Evolutionary conservation across 192 early-diverging fungal species (phyloP).

Genomic region (Podila clonocystis): DNA sequence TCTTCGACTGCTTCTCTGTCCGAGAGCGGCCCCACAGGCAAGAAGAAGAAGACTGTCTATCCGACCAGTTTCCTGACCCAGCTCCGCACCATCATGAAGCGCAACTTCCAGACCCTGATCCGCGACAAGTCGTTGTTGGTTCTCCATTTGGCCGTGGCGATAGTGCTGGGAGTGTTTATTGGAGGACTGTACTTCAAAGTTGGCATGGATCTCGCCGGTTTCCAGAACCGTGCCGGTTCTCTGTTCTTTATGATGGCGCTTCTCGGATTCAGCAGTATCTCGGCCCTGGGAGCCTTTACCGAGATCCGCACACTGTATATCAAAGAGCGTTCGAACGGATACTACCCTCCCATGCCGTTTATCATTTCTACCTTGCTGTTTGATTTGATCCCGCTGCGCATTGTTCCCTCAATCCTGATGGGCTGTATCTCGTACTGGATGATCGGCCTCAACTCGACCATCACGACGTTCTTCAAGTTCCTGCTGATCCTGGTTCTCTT

Average conservation of each 20-base stretch:
- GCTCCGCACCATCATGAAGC: constrained; percentile 52
- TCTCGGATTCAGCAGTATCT: constrained; percentile 74
- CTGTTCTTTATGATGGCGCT: constrained; percentile 76
- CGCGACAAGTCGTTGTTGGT: constrained; percentile 55
- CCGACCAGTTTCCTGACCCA: constrained; percentile 65
- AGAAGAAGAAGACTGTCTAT: constrained; percentile 20
- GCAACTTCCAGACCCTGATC: constrained; percentile 56
- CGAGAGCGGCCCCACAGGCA: neutral
- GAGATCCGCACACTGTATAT: constrained; percentile 55
- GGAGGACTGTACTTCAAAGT: constrained; percentile 74
- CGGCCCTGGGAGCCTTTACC: constrained; percentile 68
- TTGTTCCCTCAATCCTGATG: constrained; percentile 72
- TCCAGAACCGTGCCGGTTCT: constrained; percentile 79
- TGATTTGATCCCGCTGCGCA: constrained; percentile 74
- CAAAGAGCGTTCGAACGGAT: constrained; percentile 61
- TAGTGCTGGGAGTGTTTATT: constrained; percentile 68
- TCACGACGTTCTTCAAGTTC: constrained; percentile 66
- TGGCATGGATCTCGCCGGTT: constrained; percentile 66
- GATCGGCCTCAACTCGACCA: constrained; percentile 66
- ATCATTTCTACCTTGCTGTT: constrained; percentile 73
- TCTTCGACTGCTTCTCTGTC: constrained; percentile 15
- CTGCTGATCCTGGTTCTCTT: constrained; percentile 72
- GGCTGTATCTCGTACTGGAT: constrained; percentile 74
- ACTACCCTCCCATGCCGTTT: constrained; percentile 56
- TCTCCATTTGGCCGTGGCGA: constrained; percentile 65